Evolutionary conservation across 768 basidiomycete genomes (phyloP).

Genomic region (Tylopilus rubrobrunneus): DNA sequence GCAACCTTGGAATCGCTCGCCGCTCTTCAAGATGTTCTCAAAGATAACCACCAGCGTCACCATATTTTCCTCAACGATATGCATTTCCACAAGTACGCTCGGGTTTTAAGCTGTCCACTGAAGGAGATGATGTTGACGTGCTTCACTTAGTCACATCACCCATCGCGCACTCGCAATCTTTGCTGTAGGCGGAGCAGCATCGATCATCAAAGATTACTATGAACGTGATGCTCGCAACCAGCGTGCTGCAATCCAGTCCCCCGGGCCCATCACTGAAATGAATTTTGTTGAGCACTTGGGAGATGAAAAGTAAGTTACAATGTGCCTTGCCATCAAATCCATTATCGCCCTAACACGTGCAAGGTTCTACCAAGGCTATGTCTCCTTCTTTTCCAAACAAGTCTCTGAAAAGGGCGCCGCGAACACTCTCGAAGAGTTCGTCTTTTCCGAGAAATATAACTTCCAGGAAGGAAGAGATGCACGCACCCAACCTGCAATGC

Average conservation of each 20-base stretch:
- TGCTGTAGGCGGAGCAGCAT: conserved; percentile 22
- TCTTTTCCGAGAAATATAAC: no score
- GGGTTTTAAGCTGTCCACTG: background rate
- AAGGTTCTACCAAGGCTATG: no score
- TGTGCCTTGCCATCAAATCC: background rate
- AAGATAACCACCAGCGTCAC: conserved; percentile 44
- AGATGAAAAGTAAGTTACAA: conserved; percentile 22
- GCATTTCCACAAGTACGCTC: conserved; percentile 49
- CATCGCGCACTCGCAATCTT: conserved; percentile 30
- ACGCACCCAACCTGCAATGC: no score
- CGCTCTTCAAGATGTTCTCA: conserved; percentile 33
- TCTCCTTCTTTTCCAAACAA: no score
- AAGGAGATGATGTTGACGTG: background rate
- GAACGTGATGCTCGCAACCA: conserved; percentile 17
- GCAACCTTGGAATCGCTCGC: conserved; percentile 18
- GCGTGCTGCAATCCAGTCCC: conserved; percentile 22
- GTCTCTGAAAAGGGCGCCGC: no score
- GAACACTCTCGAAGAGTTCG: no score
- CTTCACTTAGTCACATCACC: conserved; percentile 22
- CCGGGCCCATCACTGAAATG: conserved; percentile 19
- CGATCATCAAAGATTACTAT: conserved; percentile 26
- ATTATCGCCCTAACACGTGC: background rate
- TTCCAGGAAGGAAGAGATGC: no score
- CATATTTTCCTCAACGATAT: conserved; percentile 48
- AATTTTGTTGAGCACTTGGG: conserved; percentile 25